These are phyloP conservation scores for Pythium dissotocum DNA, from an alignment of 352 stramenopile species.

Conservation along the genomic window DNA sequence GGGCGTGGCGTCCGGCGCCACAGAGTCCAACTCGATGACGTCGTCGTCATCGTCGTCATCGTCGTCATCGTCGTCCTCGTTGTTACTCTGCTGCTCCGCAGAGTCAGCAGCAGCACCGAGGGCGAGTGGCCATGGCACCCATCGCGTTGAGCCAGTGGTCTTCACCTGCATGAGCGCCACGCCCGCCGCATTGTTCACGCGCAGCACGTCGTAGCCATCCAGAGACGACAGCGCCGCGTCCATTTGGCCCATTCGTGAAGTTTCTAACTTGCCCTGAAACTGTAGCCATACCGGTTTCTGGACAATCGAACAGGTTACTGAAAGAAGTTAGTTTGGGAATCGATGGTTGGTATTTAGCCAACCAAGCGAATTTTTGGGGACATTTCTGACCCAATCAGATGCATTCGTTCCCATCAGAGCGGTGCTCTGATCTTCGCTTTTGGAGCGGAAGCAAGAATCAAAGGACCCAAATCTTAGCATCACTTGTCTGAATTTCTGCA, in stretches of 20 bases:
- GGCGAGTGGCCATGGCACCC: constrained; percentile 29
- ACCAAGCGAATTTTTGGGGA: too few relatives aligned
- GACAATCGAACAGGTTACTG: too few relatives aligned
- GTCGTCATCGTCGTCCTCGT: too few relatives aligned
- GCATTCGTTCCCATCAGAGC: neutral
- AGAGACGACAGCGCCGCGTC: neutral
- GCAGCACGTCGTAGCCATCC: constrained; percentile 29
- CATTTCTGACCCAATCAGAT: neutral
- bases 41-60: neutral
- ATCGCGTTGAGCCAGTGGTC: constrained; percentile 21
- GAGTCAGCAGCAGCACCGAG: neutral
- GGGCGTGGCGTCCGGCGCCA: neutral
- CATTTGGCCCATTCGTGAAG: neutral
- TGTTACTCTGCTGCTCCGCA: neutral
- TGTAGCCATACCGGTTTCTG: neutral
- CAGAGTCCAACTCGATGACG: constrained; percentile 8
- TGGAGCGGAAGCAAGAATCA: neutral
- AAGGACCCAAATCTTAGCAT: neutral
- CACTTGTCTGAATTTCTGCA: neutral
- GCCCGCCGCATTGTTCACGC: constrained; percentile 31
- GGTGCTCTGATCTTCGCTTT: neutral
- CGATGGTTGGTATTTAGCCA: too few relatives aligned
- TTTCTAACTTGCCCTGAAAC: neutral
- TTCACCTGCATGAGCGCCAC: constrained; percentile 30
- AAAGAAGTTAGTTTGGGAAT: too few relatives aligned